Percentiles rank a stretch among this genome's conserved stretches.
These are phyloP conservation scores for Botryosphaeria agaves DNA, from an alignment of 2,329 filamentous ascomycete species.

Conservation along the genomic window DNA sequence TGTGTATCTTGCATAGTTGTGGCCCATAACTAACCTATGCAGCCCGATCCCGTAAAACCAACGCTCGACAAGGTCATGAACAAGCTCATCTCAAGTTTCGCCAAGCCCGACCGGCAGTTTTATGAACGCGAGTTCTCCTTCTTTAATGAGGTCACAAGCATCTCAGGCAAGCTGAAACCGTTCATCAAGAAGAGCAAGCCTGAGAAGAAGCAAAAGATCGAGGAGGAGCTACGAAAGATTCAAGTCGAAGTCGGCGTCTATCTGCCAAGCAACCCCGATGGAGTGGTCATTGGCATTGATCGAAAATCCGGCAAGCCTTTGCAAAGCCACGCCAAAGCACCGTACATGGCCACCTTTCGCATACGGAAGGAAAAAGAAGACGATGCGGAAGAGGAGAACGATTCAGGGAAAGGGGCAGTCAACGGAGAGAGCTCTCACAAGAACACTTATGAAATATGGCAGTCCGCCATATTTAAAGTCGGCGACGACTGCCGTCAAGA, in stretches of 20 bases:
- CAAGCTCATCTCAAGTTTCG: conserved; percentile 70
- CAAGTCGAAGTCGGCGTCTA: conserved; percentile 96
- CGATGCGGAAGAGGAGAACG: conserved; percentile 30
- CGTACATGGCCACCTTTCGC: conserved; percentile 97
- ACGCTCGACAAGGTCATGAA: conserved; percentile 81
- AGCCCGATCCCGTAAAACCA: conserved; percentile 85
- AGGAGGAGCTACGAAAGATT: conserved; percentile 94
- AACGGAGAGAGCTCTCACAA: conserved; percentile 13
- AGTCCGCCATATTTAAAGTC: conserved; percentile 98
- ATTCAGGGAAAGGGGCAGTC: conserved; percentile 12
- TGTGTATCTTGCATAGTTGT: too few relatives aligned
- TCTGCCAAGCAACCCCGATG: conserved; percentile 89
- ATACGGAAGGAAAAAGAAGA: conserved; percentile 62
- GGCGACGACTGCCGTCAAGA: conserved; percentile 97
- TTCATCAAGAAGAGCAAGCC: conserved; percentile 83
- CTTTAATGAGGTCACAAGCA: conserved; percentile 88
- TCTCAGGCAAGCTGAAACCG: conserved; percentile 90
- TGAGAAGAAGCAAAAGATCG: conserved; percentile 98
- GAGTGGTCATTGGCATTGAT: conserved; percentile 93
- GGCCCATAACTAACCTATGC: conserved; percentile 1
- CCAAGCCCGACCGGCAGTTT: conserved; percentile 60
- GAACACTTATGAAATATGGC: conserved; percentile 83
- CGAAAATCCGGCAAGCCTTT: conserved; percentile 94
- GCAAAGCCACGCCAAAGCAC: conserved; percentile 94
- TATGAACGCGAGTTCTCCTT: conserved; percentile 95